A percentile compares a stretch with the other conserved stretches of the same genome.
These are phyloP conservation scores for Phytophthora citrophthora DNA, from an alignment of 352 stramenopile genomes.

Conservation along the genomic window DNA sequence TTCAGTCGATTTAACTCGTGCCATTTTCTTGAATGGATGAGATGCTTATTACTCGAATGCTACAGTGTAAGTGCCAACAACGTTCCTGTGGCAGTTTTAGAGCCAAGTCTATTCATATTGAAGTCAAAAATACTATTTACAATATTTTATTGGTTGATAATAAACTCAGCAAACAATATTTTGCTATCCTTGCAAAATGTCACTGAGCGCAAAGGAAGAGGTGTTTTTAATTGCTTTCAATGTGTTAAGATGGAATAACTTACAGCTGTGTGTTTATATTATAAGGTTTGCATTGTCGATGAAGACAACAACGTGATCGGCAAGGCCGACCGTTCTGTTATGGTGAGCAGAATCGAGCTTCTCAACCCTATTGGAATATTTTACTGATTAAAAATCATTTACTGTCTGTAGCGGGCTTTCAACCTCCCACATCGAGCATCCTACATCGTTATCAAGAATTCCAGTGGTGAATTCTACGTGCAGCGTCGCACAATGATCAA, in stretches of 20 bases:
- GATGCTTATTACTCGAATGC: not conserved
- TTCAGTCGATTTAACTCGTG: not conserved
- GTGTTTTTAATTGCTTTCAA: constrained; percentile 13
- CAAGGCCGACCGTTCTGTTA: constrained; percentile 81
- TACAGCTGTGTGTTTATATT: too few species aligned
- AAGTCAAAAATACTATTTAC: too few species aligned
- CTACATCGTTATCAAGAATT: constrained; percentile 89
- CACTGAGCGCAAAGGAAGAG: constrained; percentile 66
- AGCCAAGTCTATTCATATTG: too few species aligned
- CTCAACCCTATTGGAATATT: not conserved
- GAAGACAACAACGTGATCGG: constrained; percentile 82
- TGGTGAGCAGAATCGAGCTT: constrained; percentile 44
- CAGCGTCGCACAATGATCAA: constrained; percentile 89
- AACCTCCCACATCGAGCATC: constrained; percentile 84
- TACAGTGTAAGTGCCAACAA: too few species aligned
- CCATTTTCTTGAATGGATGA: not conserved
- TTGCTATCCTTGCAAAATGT: too few species aligned
- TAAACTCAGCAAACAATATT: too few species aligned
- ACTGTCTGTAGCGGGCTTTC: constrained; percentile 58
- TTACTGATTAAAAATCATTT: not conserved
- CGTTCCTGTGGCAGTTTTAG: too few species aligned
- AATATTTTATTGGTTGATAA: too few species aligned
- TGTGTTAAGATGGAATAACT: not conserved
- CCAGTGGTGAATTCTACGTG: constrained; percentile 81
- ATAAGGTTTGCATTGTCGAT: constrained; percentile 87